phyloP scores from a whole-genome alignment of 805 yeast species.

The Yamadazyma paraphyllophila region DNA sequence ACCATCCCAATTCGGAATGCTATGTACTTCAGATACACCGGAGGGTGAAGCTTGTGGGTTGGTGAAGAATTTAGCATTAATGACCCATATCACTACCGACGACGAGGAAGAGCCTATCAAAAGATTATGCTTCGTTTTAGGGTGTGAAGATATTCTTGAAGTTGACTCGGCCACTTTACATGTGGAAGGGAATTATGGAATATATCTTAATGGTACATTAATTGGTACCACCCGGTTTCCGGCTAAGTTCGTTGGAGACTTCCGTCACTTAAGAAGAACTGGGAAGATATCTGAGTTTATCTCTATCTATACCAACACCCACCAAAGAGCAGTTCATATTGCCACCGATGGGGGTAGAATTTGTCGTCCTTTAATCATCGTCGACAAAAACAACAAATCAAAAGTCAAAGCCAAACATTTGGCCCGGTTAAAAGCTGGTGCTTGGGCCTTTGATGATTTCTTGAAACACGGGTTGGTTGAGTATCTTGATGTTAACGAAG shows the following conservation, averaged over 20 bases:
- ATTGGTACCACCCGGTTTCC: conserved; percentile 89
- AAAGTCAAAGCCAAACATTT: conserved; percentile 74
- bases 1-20: conserved; percentile 99
- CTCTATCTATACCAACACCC: conserved; percentile 84
- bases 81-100: conserved; percentile 99
- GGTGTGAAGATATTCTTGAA: conserved; percentile 82
- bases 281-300: conserved; percentile 88
- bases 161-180: conserved; percentile 84
- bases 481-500: conserved; percentile 95
- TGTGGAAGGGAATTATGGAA: conserved; percentile 73
- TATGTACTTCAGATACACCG: conserved; percentile 98
- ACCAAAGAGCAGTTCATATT: conserved; percentile 90
- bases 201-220: conserved; percentile 90
- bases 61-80: conserved; percentile 92
- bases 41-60: conserved; percentile 99
- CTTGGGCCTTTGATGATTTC: conserved; percentile 88
- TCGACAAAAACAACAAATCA: conserved; percentile 61
- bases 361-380: conserved; percentile 93
- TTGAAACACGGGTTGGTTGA: conserved; percentile 84
- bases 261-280: conserved; percentile 76
- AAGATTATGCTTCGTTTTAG: conserved; percentile 72
- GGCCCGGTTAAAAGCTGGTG: conserved; percentile 57
- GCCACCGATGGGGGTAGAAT: conserved; percentile 99
- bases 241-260: conserved; percentile 70
- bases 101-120: conserved; percentile 91